Base-by-base conservation (phyloP, 768 basidiomycete species). In the Daedalea quercina region DNA sequence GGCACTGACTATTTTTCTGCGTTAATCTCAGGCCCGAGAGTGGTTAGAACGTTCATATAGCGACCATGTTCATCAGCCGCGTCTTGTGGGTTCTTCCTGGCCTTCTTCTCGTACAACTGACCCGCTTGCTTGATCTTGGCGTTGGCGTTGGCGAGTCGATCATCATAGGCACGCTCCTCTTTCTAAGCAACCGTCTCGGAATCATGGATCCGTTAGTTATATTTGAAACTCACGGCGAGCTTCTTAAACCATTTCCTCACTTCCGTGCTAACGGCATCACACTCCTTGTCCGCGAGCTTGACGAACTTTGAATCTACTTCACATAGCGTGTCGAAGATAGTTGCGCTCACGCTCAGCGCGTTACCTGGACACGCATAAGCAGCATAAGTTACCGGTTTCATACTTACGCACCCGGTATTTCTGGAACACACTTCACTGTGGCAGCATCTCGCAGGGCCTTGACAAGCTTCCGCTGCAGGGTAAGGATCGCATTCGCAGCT, bases 161-260 rank as follows among this genome's bases (percentile, higher is more conserved):
- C 87, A 55, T 90, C 89, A 58, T 91, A 87, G 1, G 73, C 69
- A 65, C 80, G 84, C 69, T 91, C 89, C 61, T 88, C 88, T 74
- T 87, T 90, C 88, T 91, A 62, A 3, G 26, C 6, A 19, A 40
- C 13, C 19, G 15, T 15, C 22, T 7, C 3, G 9, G 9, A 53
- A 37, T 54, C 41, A 52, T 24, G 47, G 26, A 9, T 51, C n/a
- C 4, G 24, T 7, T 3, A n/a, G 3, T 3, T 52, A 37, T 8
- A 26, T 44, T 4, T 8, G 22, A 20, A 33, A 69, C 85, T 59
- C 60, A 90, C 88, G 46, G 82, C 76, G 33, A 90, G 76, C 66
- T 84, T 89, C 79, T 87, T 90, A 74, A 90, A 84, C 87, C 88
- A 90, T 61, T 87, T 91, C 73, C 82, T 85, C 40, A 89, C 81